Percentiles rank a stretch among this genome's conserved stretches.
Conservation (phyloP, 2,329 filamentous ascomycete species). For the Tolypocladium sp. region DNA sequence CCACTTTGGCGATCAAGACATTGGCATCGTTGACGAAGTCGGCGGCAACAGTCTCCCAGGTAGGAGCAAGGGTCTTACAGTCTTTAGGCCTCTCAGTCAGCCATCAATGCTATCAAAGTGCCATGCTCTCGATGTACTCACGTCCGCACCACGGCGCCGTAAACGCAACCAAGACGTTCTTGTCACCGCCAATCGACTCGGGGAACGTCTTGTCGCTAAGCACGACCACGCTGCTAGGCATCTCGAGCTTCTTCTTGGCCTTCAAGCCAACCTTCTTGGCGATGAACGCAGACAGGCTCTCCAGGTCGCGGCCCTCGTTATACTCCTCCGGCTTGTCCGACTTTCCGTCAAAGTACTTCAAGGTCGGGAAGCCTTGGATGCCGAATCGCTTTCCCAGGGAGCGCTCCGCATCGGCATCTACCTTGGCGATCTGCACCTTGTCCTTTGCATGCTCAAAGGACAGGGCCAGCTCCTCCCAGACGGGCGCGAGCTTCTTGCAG, state of each 20-base stretch:
- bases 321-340: slow-evolving; percentile 79
- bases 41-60: slow-evolving; percentile 77
- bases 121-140: slow-evolving; percentile 42
- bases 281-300: slow-evolving; percentile 74
- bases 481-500: slow-evolving; percentile 93
- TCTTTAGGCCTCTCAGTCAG: slow-evolving; percentile 42
- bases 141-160: slow-evolving; percentile 98
- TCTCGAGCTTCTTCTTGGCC: slow-evolving; percentile 64
- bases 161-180: slow-evolving; percentile 90
- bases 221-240: slow-evolving; percentile 68
- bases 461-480: slow-evolving; percentile 83
- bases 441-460: slow-evolving; percentile 62
- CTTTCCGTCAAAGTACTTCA: slow-evolving; percentile 98
- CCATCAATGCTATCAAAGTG: not conserved
- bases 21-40: slow-evolving; percentile 70
- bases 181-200: slow-evolving; percentile 68
- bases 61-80: slow-evolving; percentile 90
- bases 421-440: slow-evolving; percentile 83
- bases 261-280: slow-evolving; percentile 79
- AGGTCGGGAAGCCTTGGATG: slow-evolving; percentile 88
- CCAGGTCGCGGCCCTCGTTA: slow-evolving; percentile 76
- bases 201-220: slow-evolving; percentile 75
- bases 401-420: slow-evolving; percentile 87
- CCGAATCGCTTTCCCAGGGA: slow-evolving; percentile 77
- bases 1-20: slow-evolving; percentile 89